A percentile compares a stretch with the other conserved stretches of the same genome.
These are phyloP conservation scores for Penicillium sp. DNA, from an alignment of 2,329 filamentous ascomycete genomes.

Conservation along the genomic window DNA sequence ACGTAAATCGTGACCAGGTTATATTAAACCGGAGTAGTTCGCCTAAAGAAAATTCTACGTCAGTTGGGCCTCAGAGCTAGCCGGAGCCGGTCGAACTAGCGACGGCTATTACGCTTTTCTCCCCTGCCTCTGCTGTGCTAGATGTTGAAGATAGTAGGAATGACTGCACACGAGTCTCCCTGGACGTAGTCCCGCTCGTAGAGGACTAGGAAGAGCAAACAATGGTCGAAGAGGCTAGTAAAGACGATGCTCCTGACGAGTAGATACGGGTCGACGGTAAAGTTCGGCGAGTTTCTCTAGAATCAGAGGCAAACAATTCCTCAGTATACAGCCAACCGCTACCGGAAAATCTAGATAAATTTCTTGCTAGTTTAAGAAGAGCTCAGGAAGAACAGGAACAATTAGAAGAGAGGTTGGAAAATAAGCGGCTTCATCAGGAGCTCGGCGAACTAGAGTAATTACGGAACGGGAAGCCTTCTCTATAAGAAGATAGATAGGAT, in stretches of 20 bases:
- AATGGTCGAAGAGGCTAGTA: not conserved
- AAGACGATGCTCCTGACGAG: not conserved
- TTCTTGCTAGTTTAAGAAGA: not conserved
- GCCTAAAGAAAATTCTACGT: constrained; percentile 6
- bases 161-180: constrained; percentile 14
- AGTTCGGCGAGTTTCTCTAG: not conserved
- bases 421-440: not conserved
- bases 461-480: not conserved
- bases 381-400: not conserved
- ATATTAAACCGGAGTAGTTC: constrained; percentile 11
- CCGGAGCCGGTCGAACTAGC: not conserved
- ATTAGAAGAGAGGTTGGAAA: not conserved
- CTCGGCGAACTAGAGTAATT: not conserved
- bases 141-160: constrained; percentile 12
- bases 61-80: not conserved
- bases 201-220: not conserved
- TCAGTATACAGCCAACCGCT: not conserved
- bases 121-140: not conserved
- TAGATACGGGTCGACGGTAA: not conserved
- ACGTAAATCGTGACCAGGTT: not conserved
- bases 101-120: not conserved
- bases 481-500: not conserved
- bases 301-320: not conserved
- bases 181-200: not conserved
- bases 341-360: not conserved